Base-by-base conservation (phyloP, 345 rosid genomes). In the Dovyalis caffra region DNA sequence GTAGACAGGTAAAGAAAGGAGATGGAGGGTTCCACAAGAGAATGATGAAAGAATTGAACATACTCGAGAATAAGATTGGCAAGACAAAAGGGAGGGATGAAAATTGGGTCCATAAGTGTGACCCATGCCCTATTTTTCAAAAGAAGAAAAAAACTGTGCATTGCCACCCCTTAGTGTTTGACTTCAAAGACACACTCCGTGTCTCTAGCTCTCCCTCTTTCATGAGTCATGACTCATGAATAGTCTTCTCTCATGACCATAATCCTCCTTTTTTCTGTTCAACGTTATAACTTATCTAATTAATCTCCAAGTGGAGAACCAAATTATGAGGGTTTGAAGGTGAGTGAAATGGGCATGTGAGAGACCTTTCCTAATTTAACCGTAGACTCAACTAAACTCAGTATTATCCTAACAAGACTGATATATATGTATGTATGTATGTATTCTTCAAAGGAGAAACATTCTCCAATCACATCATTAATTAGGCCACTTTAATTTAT, bases 11-110 rank as follows among this genome's bases (percentile, higher is more conserved):
- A 62, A 53, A 64, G 69, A 69, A 70, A 49, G 40, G 23, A 35
- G 9, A 64, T 9, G 38, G 57, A 80, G 86, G 87, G 83, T 82
- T 86, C 93, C 78, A 37, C 86, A 70, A 81, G 64, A 74, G 87
- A 90, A 88, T 90, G 90, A 90, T 90, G 89, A 81, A 81, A 87
- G 83, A 83, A 81, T 84, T 85, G 91, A 90, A 88, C 87, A 74
- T 65, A 80, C 83, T 78, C 63, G 66, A 79, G 71, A 71, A 56
- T 28, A 58, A 80, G 47, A 76, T 51, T 70, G 75, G 67, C 20
- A 47, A 51, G 66, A 26, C 40, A 72, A 78, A 58, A 43, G 49
- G 49, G 49, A n/a, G 9, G 45, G 56, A 49, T 49, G 53, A 61
- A 3, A 68, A 53, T 33, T 70, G 74, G 53, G 64, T 58, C 65